Evolutionary conservation across 106 monocot species (phyloP).

Genomic region (Acorus calamus): DNA sequence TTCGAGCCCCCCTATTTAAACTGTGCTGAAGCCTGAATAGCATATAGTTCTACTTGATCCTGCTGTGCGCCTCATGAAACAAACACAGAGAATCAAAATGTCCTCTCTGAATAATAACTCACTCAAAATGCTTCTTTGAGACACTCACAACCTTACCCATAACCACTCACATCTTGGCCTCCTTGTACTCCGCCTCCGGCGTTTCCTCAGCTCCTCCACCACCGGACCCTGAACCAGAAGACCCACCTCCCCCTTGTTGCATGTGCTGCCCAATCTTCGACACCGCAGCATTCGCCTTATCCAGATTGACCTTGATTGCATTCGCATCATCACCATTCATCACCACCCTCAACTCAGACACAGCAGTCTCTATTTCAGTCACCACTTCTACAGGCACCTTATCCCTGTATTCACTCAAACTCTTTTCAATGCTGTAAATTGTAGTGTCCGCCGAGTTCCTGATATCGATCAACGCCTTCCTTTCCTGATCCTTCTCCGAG

Average conservation of each 20-base stretch:
- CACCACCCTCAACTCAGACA: slow-evolving; percentile 33
- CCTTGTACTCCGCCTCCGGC: slow-evolving; percentile 54
- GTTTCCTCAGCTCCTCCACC: slow-evolving; percentile 18
- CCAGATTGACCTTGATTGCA: slow-evolving; percentile 52
- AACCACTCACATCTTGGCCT: slow-evolving; percentile 23
- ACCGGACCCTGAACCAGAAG: slow-evolving; percentile 5
- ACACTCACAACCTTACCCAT: no score
- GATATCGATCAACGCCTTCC: slow-evolving; percentile 47
- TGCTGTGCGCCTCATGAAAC: no score
- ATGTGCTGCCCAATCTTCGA: slow-evolving; percentile 62
- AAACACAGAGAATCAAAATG: no score
- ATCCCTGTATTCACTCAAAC: slow-evolving; percentile 43
- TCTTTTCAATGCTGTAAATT: slow-evolving; percentile 63
- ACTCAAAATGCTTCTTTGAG: no score
- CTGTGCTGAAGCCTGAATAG: no score
- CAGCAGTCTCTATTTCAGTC: slow-evolving; percentile 40
- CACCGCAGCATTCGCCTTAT: slow-evolving; percentile 46
- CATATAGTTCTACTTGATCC: no score
- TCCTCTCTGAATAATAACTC: no score
- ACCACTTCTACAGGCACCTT: slow-evolving; percentile 49
- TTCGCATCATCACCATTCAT: slow-evolving; percentile 35
- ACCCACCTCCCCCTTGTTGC: slow-evolving; percentile 12
- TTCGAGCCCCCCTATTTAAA: no score
- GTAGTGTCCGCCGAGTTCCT: slow-evolving; percentile 50
- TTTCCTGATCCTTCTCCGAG: slow-evolving; percentile 58